Conservation (phyloP, 2,329 filamentous ascomycete genomes). For the Fusarium anguioides region DNA sequence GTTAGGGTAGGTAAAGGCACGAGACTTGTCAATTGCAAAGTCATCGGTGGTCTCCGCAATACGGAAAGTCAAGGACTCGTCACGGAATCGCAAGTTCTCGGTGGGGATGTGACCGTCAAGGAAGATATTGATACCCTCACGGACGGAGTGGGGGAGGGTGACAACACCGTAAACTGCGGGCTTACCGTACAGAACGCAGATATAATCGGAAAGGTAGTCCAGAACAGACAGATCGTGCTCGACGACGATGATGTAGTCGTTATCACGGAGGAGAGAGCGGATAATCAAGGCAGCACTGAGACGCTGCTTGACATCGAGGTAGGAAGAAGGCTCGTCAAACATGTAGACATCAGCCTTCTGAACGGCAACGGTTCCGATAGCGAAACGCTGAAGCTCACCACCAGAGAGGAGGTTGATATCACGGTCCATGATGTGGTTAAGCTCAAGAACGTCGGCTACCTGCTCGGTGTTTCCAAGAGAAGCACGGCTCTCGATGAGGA, state of each 20-base stretch:
- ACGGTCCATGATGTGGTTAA: constrained; percentile 90
- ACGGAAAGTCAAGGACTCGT: constrained; percentile 95
- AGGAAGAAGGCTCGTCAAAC: constrained; percentile 99
- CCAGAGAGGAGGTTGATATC: constrained; percentile 92
- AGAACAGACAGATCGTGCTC: constrained; percentile 99
- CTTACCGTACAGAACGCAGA: constrained; percentile 95
- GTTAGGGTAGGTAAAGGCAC: constrained; percentile 85
- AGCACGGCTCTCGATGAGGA: constrained; percentile 79
- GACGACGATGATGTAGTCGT: constrained; percentile 98
- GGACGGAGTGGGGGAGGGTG: constrained; percentile 92
- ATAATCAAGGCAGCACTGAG: constrained; percentile 92
- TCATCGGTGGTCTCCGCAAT: constrained; percentile 91
- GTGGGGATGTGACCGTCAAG: constrained; percentile 97
- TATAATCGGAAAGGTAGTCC: constrained; percentile 98
- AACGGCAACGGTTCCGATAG: constrained; percentile 94
- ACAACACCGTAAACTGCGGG: constrained; percentile 98
- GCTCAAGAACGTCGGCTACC: constrained; percentile 85
- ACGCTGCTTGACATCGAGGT: constrained; percentile 99
- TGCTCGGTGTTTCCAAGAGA: constrained; percentile 84
- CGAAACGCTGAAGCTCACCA: constrained; percentile 98
- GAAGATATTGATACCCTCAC: constrained; percentile 99
- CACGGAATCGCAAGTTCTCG: constrained; percentile 97
- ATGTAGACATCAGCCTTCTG: constrained; percentile 98
- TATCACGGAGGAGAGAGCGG: constrained; percentile 84
- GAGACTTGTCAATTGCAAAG: constrained; percentile 83